Percentiles rank a stretch among this genome's conserved stretches.
Evolutionary conservation across 495 filamentous ascomycete genomes (phyloP).

Genomic region (Hyaloscypha hepaticicola): DNA sequence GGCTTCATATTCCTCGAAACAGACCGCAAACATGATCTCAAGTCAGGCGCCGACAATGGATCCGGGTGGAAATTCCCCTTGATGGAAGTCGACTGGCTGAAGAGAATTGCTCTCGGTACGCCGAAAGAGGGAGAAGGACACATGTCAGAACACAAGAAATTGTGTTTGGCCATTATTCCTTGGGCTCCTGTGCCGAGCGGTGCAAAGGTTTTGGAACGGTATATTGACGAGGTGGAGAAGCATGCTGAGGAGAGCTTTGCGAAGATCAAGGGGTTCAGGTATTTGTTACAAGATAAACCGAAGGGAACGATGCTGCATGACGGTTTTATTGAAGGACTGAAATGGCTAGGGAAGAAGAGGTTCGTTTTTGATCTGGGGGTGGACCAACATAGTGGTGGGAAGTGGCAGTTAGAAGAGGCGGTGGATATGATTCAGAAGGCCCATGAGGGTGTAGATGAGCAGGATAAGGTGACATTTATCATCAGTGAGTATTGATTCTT

Average conservation of each 20-base stretch:
- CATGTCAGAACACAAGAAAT: conserved; percentile 41
- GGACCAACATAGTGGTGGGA: conserved; percentile 66
- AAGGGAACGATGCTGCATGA: conserved; percentile 57
- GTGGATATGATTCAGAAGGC: conserved; percentile 68
- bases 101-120: conserved; percentile 59
- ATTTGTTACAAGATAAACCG: conserved; percentile 75
- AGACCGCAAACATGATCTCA: conserved; percentile 65
- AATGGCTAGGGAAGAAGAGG: conserved; percentile 59
- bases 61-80: conserved; percentile 56
- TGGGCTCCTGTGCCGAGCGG: conserved; percentile 79
- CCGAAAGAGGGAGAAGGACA: conserved; percentile 62
- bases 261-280: conserved; percentile 68
- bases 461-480: conserved; percentile 61
- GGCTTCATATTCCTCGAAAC: conserved; percentile 83
- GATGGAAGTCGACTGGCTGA: conserved; percentile 66
- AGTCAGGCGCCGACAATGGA: conserved; percentile 44
- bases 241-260: conserved; percentile 46
- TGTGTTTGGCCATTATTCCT: conserved; percentile 67
- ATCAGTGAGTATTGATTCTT: conserved; percentile 55
- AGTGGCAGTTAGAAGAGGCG: conserved; percentile 68
- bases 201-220: conserved; percentile 45
- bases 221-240: conserved; percentile 50
- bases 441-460: conserved; percentile 55
- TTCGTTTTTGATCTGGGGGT: conserved; percentile 80
- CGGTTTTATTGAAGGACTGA: conserved; percentile 66